These are phyloP conservation scores for Fusarium phyllophilum DNA, from an alignment of 2,329 filamentous ascomycete genomes.

Conservation along the genomic window DNA sequence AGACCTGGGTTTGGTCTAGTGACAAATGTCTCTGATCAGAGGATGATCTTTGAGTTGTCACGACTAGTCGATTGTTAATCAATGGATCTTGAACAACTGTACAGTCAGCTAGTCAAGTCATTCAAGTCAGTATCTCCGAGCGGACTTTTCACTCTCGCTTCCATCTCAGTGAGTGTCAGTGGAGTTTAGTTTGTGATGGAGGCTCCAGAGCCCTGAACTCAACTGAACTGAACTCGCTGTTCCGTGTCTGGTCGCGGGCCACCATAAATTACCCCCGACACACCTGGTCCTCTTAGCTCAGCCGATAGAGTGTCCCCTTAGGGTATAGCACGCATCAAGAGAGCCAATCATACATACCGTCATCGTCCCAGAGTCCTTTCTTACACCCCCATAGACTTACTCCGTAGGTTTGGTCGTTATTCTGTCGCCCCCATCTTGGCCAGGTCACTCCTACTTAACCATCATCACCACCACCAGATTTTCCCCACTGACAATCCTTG, in stretches of 20 bases:
- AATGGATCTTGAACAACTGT: neutral
- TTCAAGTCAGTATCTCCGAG: constrained; percentile 5
- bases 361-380: constrained; percentile 5
- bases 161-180: neutral
- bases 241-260: constrained; percentile 9
- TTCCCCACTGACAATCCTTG: constrained; percentile 5
- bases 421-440: constrained; percentile 21
- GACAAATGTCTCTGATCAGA: neutral
- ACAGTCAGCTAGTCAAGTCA: neutral
- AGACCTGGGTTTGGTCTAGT: neutral
- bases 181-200: constrained; percentile 2
- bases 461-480: constrained; percentile 21
- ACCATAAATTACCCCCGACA: constrained; percentile 12
- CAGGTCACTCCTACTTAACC: constrained; percentile 16
- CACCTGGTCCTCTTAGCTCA: constrained; percentile 5
- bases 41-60: neutral
- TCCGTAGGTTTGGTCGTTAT: constrained; percentile 10
- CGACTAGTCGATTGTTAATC: neutral
- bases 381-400: neutral
- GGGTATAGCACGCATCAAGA: neutral
- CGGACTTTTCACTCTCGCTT: constrained; percentile 17
- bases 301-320: neutral
- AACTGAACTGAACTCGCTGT: neutral
- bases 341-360: constrained; percentile 18
- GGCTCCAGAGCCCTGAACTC: neutral